These are phyloP conservation scores for Thermothelomyces thermophilus DNA, from an alignment of 2,329 filamentous ascomycete genomes.

Conservation along the genomic window DNA sequence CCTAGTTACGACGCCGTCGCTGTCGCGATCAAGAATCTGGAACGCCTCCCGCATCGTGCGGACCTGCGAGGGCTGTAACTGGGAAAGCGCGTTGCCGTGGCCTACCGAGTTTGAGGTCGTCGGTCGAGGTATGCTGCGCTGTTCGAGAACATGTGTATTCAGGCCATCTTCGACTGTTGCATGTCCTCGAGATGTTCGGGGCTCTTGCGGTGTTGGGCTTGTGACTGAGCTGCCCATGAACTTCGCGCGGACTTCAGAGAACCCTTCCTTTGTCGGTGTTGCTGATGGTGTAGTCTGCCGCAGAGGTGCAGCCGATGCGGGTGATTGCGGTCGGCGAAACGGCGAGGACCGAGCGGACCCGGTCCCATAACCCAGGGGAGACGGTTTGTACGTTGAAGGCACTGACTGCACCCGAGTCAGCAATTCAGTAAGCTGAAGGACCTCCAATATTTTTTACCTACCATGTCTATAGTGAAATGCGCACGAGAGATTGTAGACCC, in stretches of 20 bases:
- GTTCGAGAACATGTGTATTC: conserved; percentile 9
- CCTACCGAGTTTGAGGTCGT: conserved; percentile 4
- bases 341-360: conserved; percentile 56
- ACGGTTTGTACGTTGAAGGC: conserved; percentile 59
- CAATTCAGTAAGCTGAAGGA: not conserved
- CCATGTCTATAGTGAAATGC: not conserved
- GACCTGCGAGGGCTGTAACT: conserved; percentile 74
- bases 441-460: not conserved
- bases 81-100: conserved; percentile 52
- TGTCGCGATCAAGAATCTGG: conserved; percentile 84
- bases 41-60: conserved; percentile 88
- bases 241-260: conserved; percentile 41
- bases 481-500: too few species aligned
- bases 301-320: conserved; percentile 58
- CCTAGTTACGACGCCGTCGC: conserved; percentile 73
- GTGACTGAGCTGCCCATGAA: conserved; percentile 35
- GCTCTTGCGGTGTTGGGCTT: conserved; percentile 35
- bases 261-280: conserved; percentile 49
- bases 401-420: conserved; percentile 39
- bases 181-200: conserved; percentile 32
- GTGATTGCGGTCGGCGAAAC: conserved; percentile 56
- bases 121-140: conserved; percentile 11
- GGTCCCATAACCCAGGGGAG: conserved; percentile 59
- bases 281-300: conserved; percentile 58
- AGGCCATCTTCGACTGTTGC: conserved; percentile 13